phyloP scores from a whole-genome alignment of 176 grass and related monocot species.

The Carex myosuroides region DNA sequence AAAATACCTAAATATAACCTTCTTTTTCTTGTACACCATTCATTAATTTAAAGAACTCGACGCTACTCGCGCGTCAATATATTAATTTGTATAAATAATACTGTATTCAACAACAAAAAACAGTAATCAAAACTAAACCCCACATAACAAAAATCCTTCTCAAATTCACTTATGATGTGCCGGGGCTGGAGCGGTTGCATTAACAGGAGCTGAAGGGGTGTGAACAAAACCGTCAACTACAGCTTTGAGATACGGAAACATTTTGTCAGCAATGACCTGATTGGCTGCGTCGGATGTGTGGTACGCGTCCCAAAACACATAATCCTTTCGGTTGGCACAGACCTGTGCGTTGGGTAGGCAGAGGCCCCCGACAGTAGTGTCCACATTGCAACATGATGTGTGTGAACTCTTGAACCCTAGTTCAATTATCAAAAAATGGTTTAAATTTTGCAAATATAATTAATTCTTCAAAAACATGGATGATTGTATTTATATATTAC shows the following conservation, averaged over 20 bases:
- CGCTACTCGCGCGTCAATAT: not conserved
- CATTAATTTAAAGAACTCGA: not conserved
- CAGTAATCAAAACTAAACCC: not conserved
- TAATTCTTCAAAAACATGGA: not conserved
- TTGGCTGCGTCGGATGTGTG: conserved; percentile 94
- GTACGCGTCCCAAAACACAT: conserved; percentile 97
- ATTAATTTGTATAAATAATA: not conserved
- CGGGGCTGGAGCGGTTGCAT: conserved; percentile 10
- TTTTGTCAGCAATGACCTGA: conserved; percentile 56
- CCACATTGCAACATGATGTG: conserved; percentile 95
- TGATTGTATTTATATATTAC: conserved; percentile 26
- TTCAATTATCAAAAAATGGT: not conserved
- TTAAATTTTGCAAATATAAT: not conserved
- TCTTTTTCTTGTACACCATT: not conserved
- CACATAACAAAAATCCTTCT: not conserved
- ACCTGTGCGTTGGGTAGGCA: conserved; percentile 77
- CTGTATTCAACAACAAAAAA: not conserved
- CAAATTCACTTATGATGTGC: not conserved
- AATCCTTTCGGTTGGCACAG: conserved; percentile 59
- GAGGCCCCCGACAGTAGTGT: conserved; percentile 68
- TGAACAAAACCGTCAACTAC: conserved; percentile 13
- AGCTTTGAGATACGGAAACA: conserved; percentile 39
- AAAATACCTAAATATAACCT: not conserved
- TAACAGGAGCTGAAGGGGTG: not conserved
- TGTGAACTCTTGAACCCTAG: conserved; percentile 68